phyloP scores from a whole-genome alignment of 192 early-diverging fungal genomes.

The Kappamyces sp. region DNA sequence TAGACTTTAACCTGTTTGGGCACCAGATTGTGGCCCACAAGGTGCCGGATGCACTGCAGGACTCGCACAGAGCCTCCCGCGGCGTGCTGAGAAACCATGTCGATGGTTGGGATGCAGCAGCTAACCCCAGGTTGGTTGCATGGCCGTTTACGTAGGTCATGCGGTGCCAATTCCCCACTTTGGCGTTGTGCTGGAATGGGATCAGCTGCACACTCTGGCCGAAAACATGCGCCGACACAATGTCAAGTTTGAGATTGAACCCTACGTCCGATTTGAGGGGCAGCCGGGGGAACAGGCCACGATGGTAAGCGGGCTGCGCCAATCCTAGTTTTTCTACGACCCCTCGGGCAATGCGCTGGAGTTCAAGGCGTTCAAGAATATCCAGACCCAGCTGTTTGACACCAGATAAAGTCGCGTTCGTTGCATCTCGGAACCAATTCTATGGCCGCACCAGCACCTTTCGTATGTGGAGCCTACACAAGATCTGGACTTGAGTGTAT shows the following conservation, averaged over 20 bases:
- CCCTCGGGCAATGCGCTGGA: slow-evolving; percentile 31
- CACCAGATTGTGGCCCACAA: slow-evolving; percentile 31
- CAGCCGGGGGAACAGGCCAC: slow-evolving; percentile 22
- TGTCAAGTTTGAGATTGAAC: slow-evolving; percentile 34
- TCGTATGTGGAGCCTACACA: too few relatives aligned
- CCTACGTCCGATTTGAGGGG: slow-evolving; percentile 22
- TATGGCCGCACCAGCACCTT: too few relatives aligned
- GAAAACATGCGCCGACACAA: slow-evolving; percentile 6
- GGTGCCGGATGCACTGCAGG: background rate
- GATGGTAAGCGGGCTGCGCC: background rate
- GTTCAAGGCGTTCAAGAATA: slow-evolving; percentile 34
- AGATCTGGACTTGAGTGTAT: too few relatives aligned
- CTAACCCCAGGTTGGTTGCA: background rate
- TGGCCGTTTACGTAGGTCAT: slow-evolving; percentile 12
- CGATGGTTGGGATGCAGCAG: background rate
- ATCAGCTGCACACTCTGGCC: slow-evolving; percentile 23
- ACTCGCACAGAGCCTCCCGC: background rate
- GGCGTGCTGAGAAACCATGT: background rate
- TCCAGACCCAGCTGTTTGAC: slow-evolving; percentile 26
- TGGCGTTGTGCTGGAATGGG: slow-evolving; percentile 34
- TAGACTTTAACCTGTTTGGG: slow-evolving; percentile 31
- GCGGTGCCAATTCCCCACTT: slow-evolving; percentile 36
- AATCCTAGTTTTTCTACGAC: slow-evolving; percentile 28
- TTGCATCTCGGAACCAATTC: too few relatives aligned
- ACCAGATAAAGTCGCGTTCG: slow-evolving; percentile 12